phyloP scores from a whole-genome alignment of 2,329 filamentous ascomycete genomes.

The Neonectria sp. region DNA sequence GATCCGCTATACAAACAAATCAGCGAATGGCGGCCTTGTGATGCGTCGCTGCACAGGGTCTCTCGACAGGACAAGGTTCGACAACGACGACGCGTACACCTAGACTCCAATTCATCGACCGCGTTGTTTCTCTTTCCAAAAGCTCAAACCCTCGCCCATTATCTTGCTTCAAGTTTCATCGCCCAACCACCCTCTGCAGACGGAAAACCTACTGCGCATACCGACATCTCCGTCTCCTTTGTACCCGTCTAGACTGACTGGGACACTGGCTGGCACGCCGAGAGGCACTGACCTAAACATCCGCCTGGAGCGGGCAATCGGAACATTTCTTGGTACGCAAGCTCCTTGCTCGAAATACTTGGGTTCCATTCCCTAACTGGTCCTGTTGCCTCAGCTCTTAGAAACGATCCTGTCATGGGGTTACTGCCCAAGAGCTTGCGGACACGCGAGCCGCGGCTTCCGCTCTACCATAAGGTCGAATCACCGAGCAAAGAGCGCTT shows the following conservation, averaged over 20 bases:
- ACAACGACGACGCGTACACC: constrained; percentile 14
- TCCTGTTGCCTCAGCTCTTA: constrained; percentile 21
- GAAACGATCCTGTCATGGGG: constrained; percentile 60
- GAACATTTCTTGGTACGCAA: constrained; percentile 27
- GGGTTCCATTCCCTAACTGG: constrained; percentile 23
- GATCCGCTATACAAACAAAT: constrained; percentile 44
- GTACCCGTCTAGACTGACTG: constrained; percentile 11
- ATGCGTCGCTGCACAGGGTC: constrained; percentile 1
- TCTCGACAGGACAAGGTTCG: constrained; percentile 5
- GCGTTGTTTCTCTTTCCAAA: not conserved
- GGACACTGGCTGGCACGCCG: not conserved
- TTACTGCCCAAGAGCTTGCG: constrained; percentile 64
- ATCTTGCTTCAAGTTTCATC: not conserved
- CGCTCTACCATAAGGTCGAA: constrained; percentile 64
- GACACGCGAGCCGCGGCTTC: constrained; percentile 63
- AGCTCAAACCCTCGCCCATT: not conserved
- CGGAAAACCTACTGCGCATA: not conserved
- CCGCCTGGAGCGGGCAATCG: constrained; percentile 26
- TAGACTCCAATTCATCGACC: not conserved
- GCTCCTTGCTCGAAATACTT: constrained; percentile 18
- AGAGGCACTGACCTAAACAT: constrained; percentile 23
- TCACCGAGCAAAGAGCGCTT: constrained; percentile 64
- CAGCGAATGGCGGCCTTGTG: constrained; percentile 38
- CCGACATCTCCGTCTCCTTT: not conserved
- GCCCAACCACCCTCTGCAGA: not conserved